A percentile compares a stretch with the other conserved stretches of the same genome.
Conservation (phyloP, 192 early-diverging fungal genomes). For the Piromyces finnis region DNA sequence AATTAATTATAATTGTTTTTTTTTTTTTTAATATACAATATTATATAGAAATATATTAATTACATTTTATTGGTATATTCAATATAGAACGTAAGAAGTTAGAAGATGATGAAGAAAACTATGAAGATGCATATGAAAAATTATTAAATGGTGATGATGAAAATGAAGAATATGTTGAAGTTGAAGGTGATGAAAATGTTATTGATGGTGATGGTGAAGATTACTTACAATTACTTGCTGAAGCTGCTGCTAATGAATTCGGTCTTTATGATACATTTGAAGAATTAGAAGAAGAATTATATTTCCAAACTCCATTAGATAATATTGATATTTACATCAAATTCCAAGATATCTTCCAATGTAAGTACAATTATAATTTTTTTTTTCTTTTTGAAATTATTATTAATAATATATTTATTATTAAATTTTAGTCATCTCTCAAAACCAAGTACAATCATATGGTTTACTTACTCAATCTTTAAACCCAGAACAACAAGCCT, state of each 20-base stretch:
- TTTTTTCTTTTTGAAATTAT: no score
- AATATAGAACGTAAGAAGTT: background rate
- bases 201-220: slow-evolving; percentile 41
- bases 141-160: slow-evolving; percentile 31
- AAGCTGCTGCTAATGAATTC: slow-evolving; percentile 1
- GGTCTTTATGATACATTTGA: slow-evolving; percentile 21
- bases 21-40: no score
- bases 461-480: background rate
- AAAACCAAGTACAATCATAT: background rate
- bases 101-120: slow-evolving; percentile 1
- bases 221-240: slow-evolving; percentile 36
- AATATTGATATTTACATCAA: slow-evolving; percentile 50
- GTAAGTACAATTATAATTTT: background rate
- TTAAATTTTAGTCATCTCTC: background rate
- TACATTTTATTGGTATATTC: no score
- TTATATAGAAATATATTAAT: no score
- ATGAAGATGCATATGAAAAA: slow-evolving; percentile 18
- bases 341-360: slow-evolving; percentile 31
- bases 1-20: background rate
- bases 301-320: slow-evolving; percentile 63
- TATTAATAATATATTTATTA: background rate
- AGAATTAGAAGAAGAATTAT: slow-evolving; percentile 53
- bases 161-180: background rate
- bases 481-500: background rate
- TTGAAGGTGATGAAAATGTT: slow-evolving; percentile 20